Conservation (phyloP, 2,329 filamentous ascomycete genomes). For the Apiospora sp. region DNA sequence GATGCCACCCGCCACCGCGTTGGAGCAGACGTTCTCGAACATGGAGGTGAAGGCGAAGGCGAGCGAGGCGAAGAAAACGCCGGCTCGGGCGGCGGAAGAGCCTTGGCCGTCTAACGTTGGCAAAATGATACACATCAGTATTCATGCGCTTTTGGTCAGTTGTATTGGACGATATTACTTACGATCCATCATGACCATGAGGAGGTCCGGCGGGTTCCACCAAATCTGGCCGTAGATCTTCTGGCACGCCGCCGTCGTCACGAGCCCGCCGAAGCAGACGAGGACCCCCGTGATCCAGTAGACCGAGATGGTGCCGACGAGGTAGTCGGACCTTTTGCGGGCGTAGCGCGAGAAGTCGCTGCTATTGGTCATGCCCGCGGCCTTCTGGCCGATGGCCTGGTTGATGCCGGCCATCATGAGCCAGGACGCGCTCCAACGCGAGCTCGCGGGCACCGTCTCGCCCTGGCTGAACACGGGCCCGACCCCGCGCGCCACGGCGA, state of each 20-base stretch:
- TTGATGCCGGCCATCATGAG: slow-evolving; percentile 54
- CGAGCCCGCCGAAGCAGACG: slow-evolving; percentile 51
- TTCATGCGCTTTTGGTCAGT: not conserved
- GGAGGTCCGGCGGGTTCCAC: slow-evolving; percentile 55
- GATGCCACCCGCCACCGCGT: slow-evolving; percentile 37
- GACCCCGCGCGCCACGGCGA: slow-evolving; percentile 51
- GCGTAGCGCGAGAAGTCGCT: slow-evolving; percentile 53
- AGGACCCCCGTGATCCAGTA: slow-evolving; percentile 49
- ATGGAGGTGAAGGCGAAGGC: slow-evolving; percentile 47
- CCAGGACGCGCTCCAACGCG: slow-evolving; percentile 48
- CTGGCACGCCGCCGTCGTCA: slow-evolving; percentile 52
- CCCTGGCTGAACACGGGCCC: slow-evolving; percentile 51
- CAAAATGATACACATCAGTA: not conserved
- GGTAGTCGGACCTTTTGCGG: slow-evolving; percentile 41
- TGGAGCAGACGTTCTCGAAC: slow-evolving; percentile 50
- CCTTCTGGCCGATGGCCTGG: slow-evolving; percentile 48
- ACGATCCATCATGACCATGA: slow-evolving; percentile 53
- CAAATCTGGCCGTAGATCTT: slow-evolving; percentile 54
- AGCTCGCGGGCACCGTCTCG: slow-evolving; percentile 42
- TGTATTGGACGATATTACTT: not conserved
- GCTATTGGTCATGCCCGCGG: slow-evolving; percentile 42
- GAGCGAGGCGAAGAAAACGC: slow-evolving; percentile 36
- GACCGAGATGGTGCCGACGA: slow-evolving; percentile 48
- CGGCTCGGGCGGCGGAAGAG: slow-evolving; percentile 37
- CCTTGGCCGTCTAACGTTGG: slow-evolving; percentile 43